Base-by-base conservation (phyloP, 140 eudicot species). In the Bidens hawaiensis region DNA sequence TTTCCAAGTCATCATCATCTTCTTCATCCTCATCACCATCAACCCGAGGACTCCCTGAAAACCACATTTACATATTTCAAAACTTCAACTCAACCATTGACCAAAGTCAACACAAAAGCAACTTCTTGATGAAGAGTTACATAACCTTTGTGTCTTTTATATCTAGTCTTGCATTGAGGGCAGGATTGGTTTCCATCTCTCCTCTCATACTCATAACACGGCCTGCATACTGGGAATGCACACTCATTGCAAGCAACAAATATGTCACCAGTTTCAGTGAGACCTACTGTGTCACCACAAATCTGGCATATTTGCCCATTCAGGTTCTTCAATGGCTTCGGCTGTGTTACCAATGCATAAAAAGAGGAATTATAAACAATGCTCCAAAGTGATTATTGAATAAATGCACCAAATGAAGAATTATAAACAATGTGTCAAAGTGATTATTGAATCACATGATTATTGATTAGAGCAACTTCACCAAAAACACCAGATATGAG, bases 1-100 rank as follows among this genome's bases (percentile, higher is more conserved):
- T 91, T 49, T 91, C 96, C 80, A 91, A 60, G 69, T 91, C 98
- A 82, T 91, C 98, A 65, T 79, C 78, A 62, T 84, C 98, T 16
- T 91, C 98, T 73, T 91, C 98, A 1, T 91, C 97, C 41, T 90
- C 97, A 64, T 87, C 98, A 23, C 98, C 98, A 60, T 84, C 90
- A 65, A 90, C 97, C 53, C 95, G 76, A 1, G 94, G 77, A 62
- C 96, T 78, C 80, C 96, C 96, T 90, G 45, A 51, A 38, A 22
- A 13, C 33, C 27, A 51, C 1, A 62, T 53, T 11, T 33, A 41
- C 36, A 33, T 47, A 13, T 4, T 56, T 49, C 6, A 27, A 24
- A 61, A 62, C 6, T 0, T 55, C 1, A 50, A 51, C 45, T 49
- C 3, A 18, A 70, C 15, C 45, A 41, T 14, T 19, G 6, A 38